Evolutionary conservation across 441 rosid species (phyloP), one percentile per base, ranked within the genome.

Genomic region (Pelargonium australe): DNA sequence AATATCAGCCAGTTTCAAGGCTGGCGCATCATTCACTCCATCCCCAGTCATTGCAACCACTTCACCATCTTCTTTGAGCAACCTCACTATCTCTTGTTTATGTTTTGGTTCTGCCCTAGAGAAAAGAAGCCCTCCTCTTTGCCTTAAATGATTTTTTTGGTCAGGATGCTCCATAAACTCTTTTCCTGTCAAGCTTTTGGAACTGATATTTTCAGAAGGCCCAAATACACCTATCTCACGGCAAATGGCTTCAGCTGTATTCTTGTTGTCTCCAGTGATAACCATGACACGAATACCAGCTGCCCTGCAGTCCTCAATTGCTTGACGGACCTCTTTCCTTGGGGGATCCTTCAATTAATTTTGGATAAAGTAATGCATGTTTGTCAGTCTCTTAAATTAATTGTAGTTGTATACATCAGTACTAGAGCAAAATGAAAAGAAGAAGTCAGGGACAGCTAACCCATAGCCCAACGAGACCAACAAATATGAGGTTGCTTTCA

Each of bases 211-310:
- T 75, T 95, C 93, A 67, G 69, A 63, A 64, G 77, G 81, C 65
- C 82, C 90, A 71, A 95, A 92, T 34, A 92, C 91, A 66, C 97
- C 98, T 25, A 95, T 92, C 77, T 95, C 97, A 16, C 85, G 95
- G 77, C 98, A 95, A 63, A 95, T 92, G n/a, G 97, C 97, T 83
- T 95, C 99, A 0, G 97, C 98, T 13, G 99, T 95, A 79, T 87
- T 70, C 76, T 92, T 87, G 85, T 92, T 89, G 82, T 95, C 99
- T 70, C 99, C 98, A 1, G 99, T 95, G 72, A 92, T 92, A 57
- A 95, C 99, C 87, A 95, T 90, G 34, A 95, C 98, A 44, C 96
- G 92, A 70, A 95, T 95, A 71, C 98, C 99, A 73, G 98, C 99
- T 49, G 83, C 90, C 78, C 77, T 89, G 86, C 99, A 95, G 75